These are phyloP conservation scores for Alternaria alternata DNA, from an alignment of 2,329 filamentous ascomycete genomes.

Conservation along the genomic window DNA sequence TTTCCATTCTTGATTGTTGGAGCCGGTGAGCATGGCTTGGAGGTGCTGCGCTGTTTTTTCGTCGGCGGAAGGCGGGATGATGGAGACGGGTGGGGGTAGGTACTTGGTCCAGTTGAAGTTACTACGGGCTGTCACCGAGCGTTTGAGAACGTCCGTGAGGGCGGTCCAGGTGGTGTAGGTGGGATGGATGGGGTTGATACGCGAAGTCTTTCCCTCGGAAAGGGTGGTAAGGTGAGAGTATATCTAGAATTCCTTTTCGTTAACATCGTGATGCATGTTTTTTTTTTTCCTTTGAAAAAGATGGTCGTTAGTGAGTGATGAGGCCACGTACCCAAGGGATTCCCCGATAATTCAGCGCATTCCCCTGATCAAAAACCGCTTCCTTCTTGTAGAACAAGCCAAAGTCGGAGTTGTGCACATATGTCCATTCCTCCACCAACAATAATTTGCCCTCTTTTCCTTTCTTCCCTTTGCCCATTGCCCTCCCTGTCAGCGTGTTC, in stretches of 20 bases:
- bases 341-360: constrained; percentile 46
- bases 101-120: constrained; percentile 44
- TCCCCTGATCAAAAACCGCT: constrained; percentile 47
- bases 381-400: constrained; percentile 43
- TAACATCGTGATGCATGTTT: not conserved
- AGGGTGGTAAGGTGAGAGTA: constrained; percentile 41
- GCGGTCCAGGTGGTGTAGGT: constrained; percentile 33
- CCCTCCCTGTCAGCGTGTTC: constrained; percentile 43
- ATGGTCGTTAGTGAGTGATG: fast-evolving
- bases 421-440: constrained; percentile 48
- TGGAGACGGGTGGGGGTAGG: constrained; percentile 29
- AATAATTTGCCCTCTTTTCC: constrained; percentile 38
- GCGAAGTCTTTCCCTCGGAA: constrained; percentile 32
- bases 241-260: constrained; percentile 24
- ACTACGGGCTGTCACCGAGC: constrained; percentile 34
- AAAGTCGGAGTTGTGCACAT: constrained; percentile 29
- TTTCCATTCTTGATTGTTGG: constrained; percentile 1
- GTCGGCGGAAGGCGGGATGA: not conserved
- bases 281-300: too few species aligned
- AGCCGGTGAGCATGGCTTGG: constrained; percentile 2
- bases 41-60: constrained; percentile 8
- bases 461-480: constrained; percentile 32
- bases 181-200: constrained; percentile 34
- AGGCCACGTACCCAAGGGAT: constrained; percentile 44
- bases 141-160: constrained; percentile 31